Evolutionary conservation across 2,329 filamentous ascomycete genomes (phyloP).

Genomic region (Fusarium globosum): DNA sequence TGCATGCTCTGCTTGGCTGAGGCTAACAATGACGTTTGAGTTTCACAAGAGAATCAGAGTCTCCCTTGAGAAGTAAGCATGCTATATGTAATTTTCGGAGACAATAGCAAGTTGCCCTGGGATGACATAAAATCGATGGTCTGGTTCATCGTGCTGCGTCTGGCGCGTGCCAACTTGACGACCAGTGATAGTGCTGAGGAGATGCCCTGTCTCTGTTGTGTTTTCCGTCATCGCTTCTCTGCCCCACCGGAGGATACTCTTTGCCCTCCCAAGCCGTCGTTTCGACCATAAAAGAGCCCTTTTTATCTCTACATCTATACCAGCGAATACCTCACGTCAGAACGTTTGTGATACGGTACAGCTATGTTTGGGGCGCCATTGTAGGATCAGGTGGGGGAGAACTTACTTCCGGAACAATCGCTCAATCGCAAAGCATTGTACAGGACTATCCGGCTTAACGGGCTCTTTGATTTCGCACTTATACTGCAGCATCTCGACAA

Average conservation of each 20-base stretch:
- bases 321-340: conserved; percentile 10
- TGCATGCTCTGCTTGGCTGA: too few relatives aligned
- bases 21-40: too few relatives aligned
- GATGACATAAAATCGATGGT: not conserved
- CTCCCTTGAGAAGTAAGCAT: not conserved
- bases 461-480: conserved; percentile 66
- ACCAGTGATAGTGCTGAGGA: conserved; percentile 48
- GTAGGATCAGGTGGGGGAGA: not conserved
- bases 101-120: not conserved
- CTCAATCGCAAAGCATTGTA: conserved; percentile 67
- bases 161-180: conserved; percentile 50
- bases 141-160: conserved; percentile 42
- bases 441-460: conserved; percentile 56
- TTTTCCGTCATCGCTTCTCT: conserved; percentile 24
- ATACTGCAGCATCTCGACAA: conserved; percentile 70
- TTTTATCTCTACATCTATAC: conserved; percentile 67
- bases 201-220: conserved; percentile 28
- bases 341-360: not conserved
- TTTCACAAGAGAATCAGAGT: not conserved
- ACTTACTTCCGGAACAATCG: conserved; percentile 70
- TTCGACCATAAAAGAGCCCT: conserved; percentile 69
- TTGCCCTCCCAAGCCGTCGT: conserved; percentile 71
- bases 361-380: not conserved
- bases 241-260: conserved; percentile 22
- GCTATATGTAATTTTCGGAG: not conserved